A percentile compares a stretch with the other conserved stretches of the same genome.
These are phyloP conservation scores for Gastroboletus turbinatus DNA, from an alignment of 1,284 basidiomycete genomes.

Conservation along the genomic window DNA sequence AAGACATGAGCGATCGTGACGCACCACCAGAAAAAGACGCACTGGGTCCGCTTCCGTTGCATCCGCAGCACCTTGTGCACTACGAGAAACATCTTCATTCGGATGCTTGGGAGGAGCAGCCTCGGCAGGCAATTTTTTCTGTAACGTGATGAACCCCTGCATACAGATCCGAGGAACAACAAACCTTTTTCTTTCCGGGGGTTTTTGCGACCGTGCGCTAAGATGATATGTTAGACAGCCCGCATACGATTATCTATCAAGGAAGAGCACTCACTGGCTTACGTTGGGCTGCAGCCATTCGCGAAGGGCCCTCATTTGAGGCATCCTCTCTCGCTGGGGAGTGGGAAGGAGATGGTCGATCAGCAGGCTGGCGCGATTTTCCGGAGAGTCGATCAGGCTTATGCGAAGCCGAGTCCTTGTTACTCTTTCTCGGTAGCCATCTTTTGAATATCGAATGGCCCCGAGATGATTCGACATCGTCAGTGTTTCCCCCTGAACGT, in stretches of 20 bases:
- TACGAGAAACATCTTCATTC: no score
- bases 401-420: background rate
- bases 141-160: no score
- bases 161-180: background rate
- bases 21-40: no score
- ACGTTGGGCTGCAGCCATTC: no score
- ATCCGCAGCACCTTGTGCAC: no score
- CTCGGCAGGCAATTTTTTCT: no score
- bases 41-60: no score
- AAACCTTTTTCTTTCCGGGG: background rate
- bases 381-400: background rate
- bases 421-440: background rate
- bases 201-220: background rate
- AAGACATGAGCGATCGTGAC: no score
- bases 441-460: background rate
- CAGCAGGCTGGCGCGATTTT: background rate
- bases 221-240: background rate
- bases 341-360: background rate
- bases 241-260: background rate
- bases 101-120: no score
- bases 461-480: background rate
- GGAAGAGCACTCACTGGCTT: background rate
- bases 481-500: accelerated
- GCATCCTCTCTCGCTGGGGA: background rate
- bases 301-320: background rate